These are phyloP conservation scores for Aspergillus neoniger DNA, from an alignment of 2,329 filamentous ascomycete species.

Conservation along the genomic window DNA sequence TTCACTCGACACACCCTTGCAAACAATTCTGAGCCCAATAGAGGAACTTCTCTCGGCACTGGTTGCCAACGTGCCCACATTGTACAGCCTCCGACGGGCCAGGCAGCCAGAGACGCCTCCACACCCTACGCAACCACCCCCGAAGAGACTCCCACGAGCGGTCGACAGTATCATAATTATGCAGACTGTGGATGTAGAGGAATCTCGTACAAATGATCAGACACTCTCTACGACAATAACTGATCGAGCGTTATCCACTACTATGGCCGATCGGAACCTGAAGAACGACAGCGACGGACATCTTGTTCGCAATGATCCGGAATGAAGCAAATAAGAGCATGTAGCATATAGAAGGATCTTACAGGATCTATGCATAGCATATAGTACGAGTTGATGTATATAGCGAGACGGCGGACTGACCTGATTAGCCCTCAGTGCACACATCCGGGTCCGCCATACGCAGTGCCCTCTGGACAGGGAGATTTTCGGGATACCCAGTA, in stretches of 20 bases:
- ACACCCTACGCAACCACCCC: background rate
- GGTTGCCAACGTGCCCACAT: slow-evolving; percentile 15
- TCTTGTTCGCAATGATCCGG: background rate
- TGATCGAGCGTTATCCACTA: background rate
- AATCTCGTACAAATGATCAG: background rate
- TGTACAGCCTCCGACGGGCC: slow-evolving; percentile 13
- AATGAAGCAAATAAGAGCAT: background rate
- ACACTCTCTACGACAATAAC: background rate
- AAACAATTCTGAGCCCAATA: slow-evolving; percentile 7
- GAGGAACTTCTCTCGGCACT: slow-evolving; percentile 14
- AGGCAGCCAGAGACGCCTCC: background rate
- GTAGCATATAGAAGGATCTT: background rate
- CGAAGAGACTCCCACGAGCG: background rate
- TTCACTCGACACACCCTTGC: slow-evolving; percentile 3
- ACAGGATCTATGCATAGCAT: background rate
- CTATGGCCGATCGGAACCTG: too few relatives aligned
- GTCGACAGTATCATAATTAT: slow-evolving; percentile 4
- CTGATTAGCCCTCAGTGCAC: background rate
- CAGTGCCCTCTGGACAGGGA: background rate
- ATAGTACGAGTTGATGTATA: background rate
- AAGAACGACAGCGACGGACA: background rate
- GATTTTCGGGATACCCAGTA: too few relatives aligned
- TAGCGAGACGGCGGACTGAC: background rate
- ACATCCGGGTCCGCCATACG: too few relatives aligned
- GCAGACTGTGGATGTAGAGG: slow-evolving; percentile 8